Evolutionary conservation across 2,329 filamentous ascomycete species (phyloP).

Genomic region (Tolypocladium tropicale): DNA sequence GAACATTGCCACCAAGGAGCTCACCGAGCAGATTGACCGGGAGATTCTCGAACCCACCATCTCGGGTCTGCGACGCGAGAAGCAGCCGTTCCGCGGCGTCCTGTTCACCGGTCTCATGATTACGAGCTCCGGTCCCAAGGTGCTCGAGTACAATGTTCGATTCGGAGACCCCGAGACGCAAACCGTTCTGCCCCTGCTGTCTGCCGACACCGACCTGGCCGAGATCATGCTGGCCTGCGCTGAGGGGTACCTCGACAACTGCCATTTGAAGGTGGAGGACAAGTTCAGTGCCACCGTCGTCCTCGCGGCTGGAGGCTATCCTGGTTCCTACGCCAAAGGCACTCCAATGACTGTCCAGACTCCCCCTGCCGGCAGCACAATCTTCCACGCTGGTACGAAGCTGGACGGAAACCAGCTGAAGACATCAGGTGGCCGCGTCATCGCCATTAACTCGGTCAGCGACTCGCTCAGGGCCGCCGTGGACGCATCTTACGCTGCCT

Average conservation of each 20-base stretch:
- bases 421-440: slow-evolving; percentile 82
- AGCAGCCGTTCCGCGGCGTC: slow-evolving; percentile 61
- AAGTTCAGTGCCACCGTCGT: slow-evolving; percentile 84
- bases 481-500: slow-evolving; percentile 74
- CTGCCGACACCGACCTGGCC: slow-evolving; percentile 70
- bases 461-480: slow-evolving; percentile 72
- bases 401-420: slow-evolving; percentile 53
- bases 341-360: slow-evolving; percentile 42
- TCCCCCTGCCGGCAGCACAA: slow-evolving; percentile 40
- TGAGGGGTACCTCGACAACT: slow-evolving; percentile 60
- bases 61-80: slow-evolving; percentile 75
- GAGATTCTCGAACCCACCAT: slow-evolving; percentile 85
- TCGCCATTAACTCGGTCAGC: slow-evolving; percentile 74
- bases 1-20: slow-evolving; percentile 60
- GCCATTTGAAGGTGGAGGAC: slow-evolving; percentile 55
- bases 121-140: slow-evolving; percentile 67
- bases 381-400: slow-evolving; percentile 90
- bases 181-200: slow-evolving; percentile 71
- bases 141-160: slow-evolving; percentile 86
- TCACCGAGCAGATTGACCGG: slow-evolving; percentile 69
- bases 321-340: slow-evolving; percentile 75
- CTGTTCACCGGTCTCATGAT: slow-evolving; percentile 93
- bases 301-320: slow-evolving; percentile 87
- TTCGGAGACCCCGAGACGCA: slow-evolving; percentile 91
- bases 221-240: slow-evolving; percentile 82